A percentile compares a stretch with the other conserved stretches of the same genome.
These are phyloP conservation scores for Schoenoplectus triqueter DNA, from an alignment of 202 grass and related monocot species.

Conservation along the genomic window DNA sequence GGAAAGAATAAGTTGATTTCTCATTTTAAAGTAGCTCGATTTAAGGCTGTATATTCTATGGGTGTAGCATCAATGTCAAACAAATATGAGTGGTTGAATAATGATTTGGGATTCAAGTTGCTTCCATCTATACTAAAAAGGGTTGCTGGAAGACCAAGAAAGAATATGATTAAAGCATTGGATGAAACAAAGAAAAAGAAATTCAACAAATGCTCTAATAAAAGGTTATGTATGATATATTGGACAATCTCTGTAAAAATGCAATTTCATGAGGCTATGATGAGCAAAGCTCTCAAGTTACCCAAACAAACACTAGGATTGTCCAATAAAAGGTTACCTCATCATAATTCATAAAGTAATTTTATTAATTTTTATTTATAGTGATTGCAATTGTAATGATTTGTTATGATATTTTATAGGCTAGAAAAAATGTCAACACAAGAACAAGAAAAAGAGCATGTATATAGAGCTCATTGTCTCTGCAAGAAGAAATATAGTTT, in stretches of 20 bases:
- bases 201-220: background rate
- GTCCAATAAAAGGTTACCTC: too few relatives aligned
- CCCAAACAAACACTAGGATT: too few relatives aligned
- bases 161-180: background rate
- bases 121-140: background rate
- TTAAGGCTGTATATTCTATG: background rate
- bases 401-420: too few relatives aligned
- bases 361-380: too few relatives aligned
- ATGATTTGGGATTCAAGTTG: background rate
- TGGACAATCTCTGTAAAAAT: slow-evolving; percentile 3
- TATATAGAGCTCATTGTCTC: too few relatives aligned
- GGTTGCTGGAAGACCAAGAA: background rate
- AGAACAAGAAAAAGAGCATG: too few relatives aligned
- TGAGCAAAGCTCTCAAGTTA: too few relatives aligned
- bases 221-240: background rate
- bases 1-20: background rate
- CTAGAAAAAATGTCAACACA: too few relatives aligned
- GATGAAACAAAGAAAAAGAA: background rate
- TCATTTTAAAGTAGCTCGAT: background rate
- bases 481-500: too few relatives aligned
- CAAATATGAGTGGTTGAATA: background rate
- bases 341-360: too few relatives aligned
- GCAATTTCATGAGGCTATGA: slow-evolving; percentile 20
- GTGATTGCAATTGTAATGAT: too few relatives aligned
- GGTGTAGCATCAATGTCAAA: background rate